phyloP scores from a whole-genome alignment of 306 rosid genomes.

The Sechiopsis laciniata region DNA sequence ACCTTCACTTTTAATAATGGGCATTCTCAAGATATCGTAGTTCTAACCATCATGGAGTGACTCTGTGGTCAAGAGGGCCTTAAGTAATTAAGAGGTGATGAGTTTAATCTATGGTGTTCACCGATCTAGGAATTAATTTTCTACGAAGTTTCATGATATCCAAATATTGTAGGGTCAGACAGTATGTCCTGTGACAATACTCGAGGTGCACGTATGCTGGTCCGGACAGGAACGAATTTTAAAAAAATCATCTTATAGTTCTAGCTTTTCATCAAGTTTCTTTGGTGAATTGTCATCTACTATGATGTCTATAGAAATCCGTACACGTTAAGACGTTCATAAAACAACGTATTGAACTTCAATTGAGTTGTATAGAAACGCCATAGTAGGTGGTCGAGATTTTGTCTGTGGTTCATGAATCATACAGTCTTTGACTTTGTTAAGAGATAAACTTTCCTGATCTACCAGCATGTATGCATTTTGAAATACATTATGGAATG shows the following conservation, averaged over 20 bases:
- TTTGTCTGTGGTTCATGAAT: not conserved
- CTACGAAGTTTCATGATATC: no score
- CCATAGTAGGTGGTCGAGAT: not conserved
- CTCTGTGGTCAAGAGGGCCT: no score
- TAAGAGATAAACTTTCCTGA: not conserved
- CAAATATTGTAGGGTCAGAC: no score
- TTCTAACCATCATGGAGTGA: no score
- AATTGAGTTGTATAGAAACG: not conserved
- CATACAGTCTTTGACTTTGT: not conserved
- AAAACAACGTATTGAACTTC: not conserved
- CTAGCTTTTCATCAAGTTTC: not conserved
- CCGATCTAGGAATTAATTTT: no score
- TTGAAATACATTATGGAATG: not conserved
- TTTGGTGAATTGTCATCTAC: slow-evolving; percentile 6
- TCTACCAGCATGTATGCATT: not conserved
- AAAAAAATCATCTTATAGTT: not conserved
- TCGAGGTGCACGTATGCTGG: no score
- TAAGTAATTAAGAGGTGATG: no score
- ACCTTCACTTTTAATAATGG: not conserved
- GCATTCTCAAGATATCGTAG: not conserved
- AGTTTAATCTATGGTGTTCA: no score
- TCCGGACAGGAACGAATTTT: no score
- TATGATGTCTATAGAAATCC: not conserved
- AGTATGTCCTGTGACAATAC: no score
- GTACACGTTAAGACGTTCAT: not conserved